Percentiles rank a stretch among this genome's conserved stretches.
phyloP scores from a whole-genome alignment of 257 asterid species.

The Solanum raphanifolium region DNA sequence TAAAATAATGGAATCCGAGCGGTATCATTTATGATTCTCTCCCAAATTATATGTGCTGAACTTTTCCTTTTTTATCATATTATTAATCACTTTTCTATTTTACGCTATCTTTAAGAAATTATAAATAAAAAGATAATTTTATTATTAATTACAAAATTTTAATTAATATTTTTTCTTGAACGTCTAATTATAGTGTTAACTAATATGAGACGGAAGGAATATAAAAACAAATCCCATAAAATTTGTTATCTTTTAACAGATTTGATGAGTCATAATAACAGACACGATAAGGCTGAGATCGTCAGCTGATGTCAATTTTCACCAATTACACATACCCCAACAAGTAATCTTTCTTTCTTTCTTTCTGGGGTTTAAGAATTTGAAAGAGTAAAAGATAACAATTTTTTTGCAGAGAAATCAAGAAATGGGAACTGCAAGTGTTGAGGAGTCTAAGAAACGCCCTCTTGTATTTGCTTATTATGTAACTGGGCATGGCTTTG shows the following conservation, averaged over 20 bases:
- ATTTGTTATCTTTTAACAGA: background rate
- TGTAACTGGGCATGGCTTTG: conserved; percentile 97
- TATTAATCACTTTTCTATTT: no score
- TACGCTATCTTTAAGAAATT: no score
- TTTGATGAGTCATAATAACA: background rate
- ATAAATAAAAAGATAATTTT: no score
- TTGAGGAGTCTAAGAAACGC: conserved; percentile 19
- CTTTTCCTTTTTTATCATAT: no score
- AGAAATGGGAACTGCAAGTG: conserved; percentile 28
- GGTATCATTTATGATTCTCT: background rate
- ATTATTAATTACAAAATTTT: no score
- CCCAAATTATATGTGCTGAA: background rate
- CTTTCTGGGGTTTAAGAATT: background rate
- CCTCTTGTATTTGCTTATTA: conserved; percentile 76
- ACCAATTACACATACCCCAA: background rate
- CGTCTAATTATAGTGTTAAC: no score
- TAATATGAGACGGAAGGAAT: background rate
- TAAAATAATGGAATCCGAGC: background rate
- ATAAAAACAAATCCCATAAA: background rate
- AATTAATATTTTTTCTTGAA: no score
- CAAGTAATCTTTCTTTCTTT: background rate
- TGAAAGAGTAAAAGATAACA: background rate
- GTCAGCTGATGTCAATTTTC: background rate
- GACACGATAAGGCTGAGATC: background rate
- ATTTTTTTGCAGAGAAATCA: background rate